Evolutionary conservation across 1,284 basidiomycete genomes (phyloP).

Genomic region (Vanrija sp.): DNA sequence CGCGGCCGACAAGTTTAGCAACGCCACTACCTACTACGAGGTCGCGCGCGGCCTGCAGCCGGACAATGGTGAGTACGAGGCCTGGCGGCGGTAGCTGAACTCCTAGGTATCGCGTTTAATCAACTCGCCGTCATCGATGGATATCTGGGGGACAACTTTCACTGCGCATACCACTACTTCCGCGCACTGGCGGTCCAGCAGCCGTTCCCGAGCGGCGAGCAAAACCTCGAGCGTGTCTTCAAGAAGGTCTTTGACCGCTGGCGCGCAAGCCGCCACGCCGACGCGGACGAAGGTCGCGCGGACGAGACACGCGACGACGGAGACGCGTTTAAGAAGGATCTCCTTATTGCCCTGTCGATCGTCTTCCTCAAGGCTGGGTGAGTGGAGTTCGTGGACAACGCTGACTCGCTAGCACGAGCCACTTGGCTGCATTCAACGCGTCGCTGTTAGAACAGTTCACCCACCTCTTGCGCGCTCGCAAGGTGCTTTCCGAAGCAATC

Average conservation of each 20-base stretch:
- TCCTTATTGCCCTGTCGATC: slow-evolving; percentile 59
- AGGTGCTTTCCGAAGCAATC: slow-evolving; percentile 71
- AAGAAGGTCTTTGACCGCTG: slow-evolving; percentile 60
- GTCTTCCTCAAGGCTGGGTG: slow-evolving; percentile 44
- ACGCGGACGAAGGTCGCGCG: slow-evolving; percentile 12
- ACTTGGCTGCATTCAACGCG: slow-evolving; percentile 21
- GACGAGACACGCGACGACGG: slow-evolving; percentile 51
- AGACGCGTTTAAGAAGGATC: slow-evolving; percentile 64
- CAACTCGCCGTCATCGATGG: slow-evolving; percentile 89
- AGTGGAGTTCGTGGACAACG: slow-evolving; percentile 30
- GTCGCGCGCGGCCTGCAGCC: slow-evolving; percentile 77
- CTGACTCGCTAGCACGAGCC: slow-evolving; percentile 29
- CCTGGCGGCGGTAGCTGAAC: not conserved
- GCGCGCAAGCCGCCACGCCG: slow-evolving; percentile 32
- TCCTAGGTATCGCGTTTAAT: slow-evolving; percentile 80
- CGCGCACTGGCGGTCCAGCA: slow-evolving; percentile 80
- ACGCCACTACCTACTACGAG: slow-evolving; percentile 75
- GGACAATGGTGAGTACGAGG: slow-evolving; percentile 51
- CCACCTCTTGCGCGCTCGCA: slow-evolving; percentile 61
- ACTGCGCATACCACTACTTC: slow-evolving; percentile 80
- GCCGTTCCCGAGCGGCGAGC: slow-evolving; percentile 80
- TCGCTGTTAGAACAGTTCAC: slow-evolving; percentile 15
- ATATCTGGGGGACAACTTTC: slow-evolving; percentile 76
- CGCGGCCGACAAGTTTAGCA: slow-evolving; percentile 54
- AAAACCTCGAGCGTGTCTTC: slow-evolving; percentile 74